Base-by-base conservation (phyloP, 2,329 filamentous ascomycete genomes). In the Metarhizium album region DNA sequence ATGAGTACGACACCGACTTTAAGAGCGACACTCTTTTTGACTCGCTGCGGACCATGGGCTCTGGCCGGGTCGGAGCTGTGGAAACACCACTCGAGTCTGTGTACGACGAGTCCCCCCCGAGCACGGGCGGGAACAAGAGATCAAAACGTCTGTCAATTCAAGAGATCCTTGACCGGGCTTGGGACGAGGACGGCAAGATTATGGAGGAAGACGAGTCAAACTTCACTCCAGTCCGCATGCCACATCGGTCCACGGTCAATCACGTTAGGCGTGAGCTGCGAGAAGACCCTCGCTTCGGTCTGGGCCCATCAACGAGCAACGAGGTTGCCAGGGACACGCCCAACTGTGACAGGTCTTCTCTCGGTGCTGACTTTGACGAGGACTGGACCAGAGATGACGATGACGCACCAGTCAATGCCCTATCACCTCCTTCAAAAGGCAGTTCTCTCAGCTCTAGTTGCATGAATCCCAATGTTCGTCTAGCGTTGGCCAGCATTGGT, bases 1-100 rank as follows among this genome's bases (percentile, higher is more conserved):
- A 89, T 52, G 86, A 89, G 50, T 84, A 88, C 59, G 86, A 89
- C 59, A 83, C 81, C n/a, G 86, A 89, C 63, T 81, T 84, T 60
- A 84, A 82, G 67, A 89, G 85, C 64, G 86, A 90, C 59, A 87
- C 82, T 18, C 74, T 86, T 51, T 90, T 82, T 65, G 87, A 90
- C 69, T 90, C 86, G 29, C 68, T 89, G 57, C 82, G 84, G 49
- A 90, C 86, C 16, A 74, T 78, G 53, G 83, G 78, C 38, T 88
- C 85, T 9, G 76, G 78, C 54, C 84, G 82, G 54, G 74, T 78
- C 49, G 79, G 82, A 53, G 79, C 80, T 33, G 76, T 82, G 45
- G 82, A 87, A 62, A 85, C 84, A 27, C 84, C 86, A 16, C 71
- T 90, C 47, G 86, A 90, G 61, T 87, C 82, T 23, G 86, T 90